Evolutionary conservation across 345 rosid genomes (phyloP), one percentile per base, ranked within the genome.

Genomic region (Salix exigua): DNA sequence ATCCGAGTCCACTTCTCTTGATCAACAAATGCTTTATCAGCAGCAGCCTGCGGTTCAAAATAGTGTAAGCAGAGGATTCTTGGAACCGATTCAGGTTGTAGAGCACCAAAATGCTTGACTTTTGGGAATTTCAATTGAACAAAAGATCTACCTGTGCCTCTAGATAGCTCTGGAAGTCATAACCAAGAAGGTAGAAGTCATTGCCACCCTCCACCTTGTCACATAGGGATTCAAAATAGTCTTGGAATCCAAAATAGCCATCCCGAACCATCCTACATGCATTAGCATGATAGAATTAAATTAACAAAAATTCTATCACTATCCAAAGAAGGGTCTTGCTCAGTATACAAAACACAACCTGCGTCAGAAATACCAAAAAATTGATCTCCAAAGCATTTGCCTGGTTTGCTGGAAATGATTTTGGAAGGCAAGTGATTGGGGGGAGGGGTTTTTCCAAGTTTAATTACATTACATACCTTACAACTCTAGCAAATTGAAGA

Each of bases 401-500:
- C 50, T 46, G 50, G 50, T 14, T 46, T 46, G 50, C 50, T 46
- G 50, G 50, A 46, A 46, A 46, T 46, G 16, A 46, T 46, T 46
- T 46, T 46, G 50, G 14, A 46, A 46, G 50, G 17, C 18, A 12
- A 44, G 6, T 46, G 50, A 14, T 13, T 44, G 3, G 17, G 50
- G 17, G 50, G 5, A 4, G 1, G 50, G 18, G 5, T 0, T 13
- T 44, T 10, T 1, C 17, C 61, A 74, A 23, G 73, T 66, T 51
- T 60, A 25, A 61, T 73, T n/a, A 61, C 58, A 61, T 76, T n/a
- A 61, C 58, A 14, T 79, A 82, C 88, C 88, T 85, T 51, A 85
- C 84, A 50, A 85, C 88, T 55, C 88, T 84, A 62, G 84, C 85
- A 78, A 85, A 82, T 48, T 88, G 92, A 70, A 77, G 86, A 75